Evolutionary conservation across 1,284 basidiomycete genomes (phyloP), one percentile per base, ranked within the genome.

Genomic region (Cutaneotrichosporon cyanovorans): DNA sequence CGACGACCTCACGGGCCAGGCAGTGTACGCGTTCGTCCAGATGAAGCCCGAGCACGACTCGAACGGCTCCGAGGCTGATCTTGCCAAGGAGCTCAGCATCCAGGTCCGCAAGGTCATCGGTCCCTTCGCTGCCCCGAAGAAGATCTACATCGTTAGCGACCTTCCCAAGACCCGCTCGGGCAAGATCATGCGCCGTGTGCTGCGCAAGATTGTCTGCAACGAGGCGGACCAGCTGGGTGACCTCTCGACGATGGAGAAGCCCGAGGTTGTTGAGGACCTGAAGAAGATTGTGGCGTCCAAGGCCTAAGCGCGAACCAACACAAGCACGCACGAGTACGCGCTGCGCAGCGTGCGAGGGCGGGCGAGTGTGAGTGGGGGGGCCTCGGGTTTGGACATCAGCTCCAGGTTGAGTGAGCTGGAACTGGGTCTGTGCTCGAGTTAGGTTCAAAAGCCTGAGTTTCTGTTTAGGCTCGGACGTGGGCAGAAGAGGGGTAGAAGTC

Each of bases 151-250:
- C 60, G 85, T 93, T 57, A 60, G 65, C 32, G 92, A 96, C 71
- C 75, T 97, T 49, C 93, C 93, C 40, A 97, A 97, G 82, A 98
- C 93, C 38, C 79, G 92, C 42, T 87, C 84, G n/a, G 93, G 93
- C 36, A 97, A 96, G 82, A 84, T 87, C 50, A 91, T 96, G 84
- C 81, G 91, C 47, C 80, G 93, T 45, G 85, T 95, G 53, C 80
- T 96, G 77, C 81, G 93, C 63, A 97, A 98, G 81, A 87, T 97
- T 65, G 85, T 89, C 37, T 84, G 87, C 3, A 86, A 88, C 40
- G 91, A 97, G 68, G 87, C 81, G 18, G 91, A 97, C 72, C 85
- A 90, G 71, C 80, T 98, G 21, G 87, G 87, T 41, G 93, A 98
- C 74, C 76, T 95, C 31, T 87, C 84, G 56, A 91, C 90, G 11